Evolutionary conservation across 306 rosid species (phyloP).

Genomic region (Cucurbita argyrosperma): DNA sequence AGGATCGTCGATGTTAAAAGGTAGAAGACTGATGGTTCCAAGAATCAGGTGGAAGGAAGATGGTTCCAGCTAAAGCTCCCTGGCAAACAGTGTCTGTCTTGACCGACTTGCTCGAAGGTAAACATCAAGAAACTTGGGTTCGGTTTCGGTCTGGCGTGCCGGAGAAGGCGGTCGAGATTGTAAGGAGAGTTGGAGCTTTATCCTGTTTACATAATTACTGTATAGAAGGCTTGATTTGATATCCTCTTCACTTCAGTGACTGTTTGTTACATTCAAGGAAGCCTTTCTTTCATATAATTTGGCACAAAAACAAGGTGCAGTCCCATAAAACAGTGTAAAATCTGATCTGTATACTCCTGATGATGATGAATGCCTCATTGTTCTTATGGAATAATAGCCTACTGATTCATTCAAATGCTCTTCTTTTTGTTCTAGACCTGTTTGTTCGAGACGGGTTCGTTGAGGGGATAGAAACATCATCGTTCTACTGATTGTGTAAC

Average conservation of each 20-base stretch:
- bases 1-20: background rate
- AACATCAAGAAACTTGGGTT: background rate
- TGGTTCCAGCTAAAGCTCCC: background rate
- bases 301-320: background rate
- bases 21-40: background rate
- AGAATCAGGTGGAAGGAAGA: constrained; percentile 1
- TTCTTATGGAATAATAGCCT: background rate
- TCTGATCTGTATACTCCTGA: background rate
- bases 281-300: background rate
- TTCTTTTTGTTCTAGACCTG: background rate
- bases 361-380: background rate
- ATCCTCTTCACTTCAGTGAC: background rate
- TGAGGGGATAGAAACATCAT: too few species aligned
- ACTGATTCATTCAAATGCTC: background rate
- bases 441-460: background rate
- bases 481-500: too few species aligned
- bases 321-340: background rate
- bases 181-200: background rate
- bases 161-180: background rate
- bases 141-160: background rate
- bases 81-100: constrained; percentile 3
- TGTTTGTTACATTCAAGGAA: background rate
- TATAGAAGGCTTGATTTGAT: constrained; percentile 1
- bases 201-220: constrained; percentile 1
- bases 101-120: background rate